Percentiles rank a stretch among this genome's conserved stretches.
Evolutionary conservation across 2,329 filamentous ascomycete genomes (phyloP).

Genomic region (Trematosphaeria pertusa): DNA sequence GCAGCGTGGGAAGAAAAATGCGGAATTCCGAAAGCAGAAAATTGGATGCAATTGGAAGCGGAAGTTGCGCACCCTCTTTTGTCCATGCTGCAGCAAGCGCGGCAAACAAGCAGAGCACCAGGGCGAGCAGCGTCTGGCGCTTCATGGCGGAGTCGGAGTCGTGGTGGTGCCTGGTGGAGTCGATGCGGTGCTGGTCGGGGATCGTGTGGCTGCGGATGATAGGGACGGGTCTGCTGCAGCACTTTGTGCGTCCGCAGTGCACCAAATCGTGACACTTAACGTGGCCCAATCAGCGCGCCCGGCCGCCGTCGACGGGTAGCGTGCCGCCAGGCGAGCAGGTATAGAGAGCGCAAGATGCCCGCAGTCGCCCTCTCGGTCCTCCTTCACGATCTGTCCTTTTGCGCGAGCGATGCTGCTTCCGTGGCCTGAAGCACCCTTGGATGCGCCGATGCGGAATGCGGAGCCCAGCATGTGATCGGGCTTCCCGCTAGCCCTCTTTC

Average conservation of each 20-base stretch:
- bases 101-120: conserved; percentile 73
- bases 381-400: neutral
- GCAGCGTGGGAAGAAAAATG: too few relatives aligned
- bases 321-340: conserved; percentile 2
- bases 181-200: conserved; percentile 22
- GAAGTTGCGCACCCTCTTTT: conserved; percentile 73
- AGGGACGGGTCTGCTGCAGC: conserved; percentile 32
- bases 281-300: conserved; percentile 32
- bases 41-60: conserved; percentile 12
- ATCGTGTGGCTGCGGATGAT: conserved; percentile 29
- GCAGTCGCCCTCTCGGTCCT: neutral
- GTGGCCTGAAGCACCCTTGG: conserved; percentile 11
- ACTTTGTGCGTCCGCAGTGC: conserved; percentile 34
- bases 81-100: conserved; percentile 80
- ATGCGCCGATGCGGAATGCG: conserved; percentile 4
- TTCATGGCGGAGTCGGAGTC: conserved; percentile 68
- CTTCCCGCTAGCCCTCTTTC: neutral
- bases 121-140: conserved; percentile 66
- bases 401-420: conserved; percentile 7
- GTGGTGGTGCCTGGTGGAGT: conserved; percentile 16
- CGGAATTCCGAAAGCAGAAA: conserved; percentile 11
- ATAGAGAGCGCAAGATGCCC: conserved; percentile 2
- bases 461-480: conserved; percentile 15
- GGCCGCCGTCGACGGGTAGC: neutral
- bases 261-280: conserved; percentile 26